Evolutionary conservation across 768 basidiomycete species (phyloP).

Genomic region (Leccinum variicolor): DNA sequence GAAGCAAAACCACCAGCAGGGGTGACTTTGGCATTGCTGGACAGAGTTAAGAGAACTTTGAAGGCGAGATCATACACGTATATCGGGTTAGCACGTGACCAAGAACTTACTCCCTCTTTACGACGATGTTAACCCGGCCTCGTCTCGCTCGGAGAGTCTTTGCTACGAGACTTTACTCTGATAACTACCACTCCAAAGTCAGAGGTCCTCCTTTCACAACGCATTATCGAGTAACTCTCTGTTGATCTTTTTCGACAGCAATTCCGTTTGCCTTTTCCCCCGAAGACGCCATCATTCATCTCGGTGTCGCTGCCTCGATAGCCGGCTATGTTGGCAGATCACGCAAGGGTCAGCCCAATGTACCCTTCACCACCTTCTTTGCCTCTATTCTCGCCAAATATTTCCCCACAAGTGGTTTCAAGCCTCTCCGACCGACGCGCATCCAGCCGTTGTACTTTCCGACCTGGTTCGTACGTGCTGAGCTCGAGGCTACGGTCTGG

Average conservation of each 20-base stretch:
- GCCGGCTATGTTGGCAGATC: constrained; percentile 25
- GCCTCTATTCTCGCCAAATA: constrained; percentile 34
- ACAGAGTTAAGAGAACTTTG: not conserved
- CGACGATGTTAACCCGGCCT: constrained; percentile 18
- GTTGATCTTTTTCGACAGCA: constrained; percentile 32
- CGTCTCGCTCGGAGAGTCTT: constrained; percentile 1
- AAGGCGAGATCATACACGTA: constrained; percentile 26
- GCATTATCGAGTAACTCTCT: not conserved
- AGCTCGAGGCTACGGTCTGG: constrained; percentile 40
- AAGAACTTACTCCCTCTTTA: not conserved
- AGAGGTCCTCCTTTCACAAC: constrained; percentile 30
- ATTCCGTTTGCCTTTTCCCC: constrained; percentile 50
- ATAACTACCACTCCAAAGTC: constrained; percentile 36
- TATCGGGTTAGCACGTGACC: constrained; percentile 27
- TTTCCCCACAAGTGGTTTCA: constrained; percentile 38
- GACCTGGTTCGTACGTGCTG: constrained; percentile 58
- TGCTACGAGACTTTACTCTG: constrained; percentile 16
- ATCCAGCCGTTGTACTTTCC: constrained; percentile 59
- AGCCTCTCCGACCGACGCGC: constrained; percentile 41
- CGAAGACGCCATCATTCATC: constrained; percentile 40
- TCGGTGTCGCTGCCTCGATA: constrained; percentile 35
- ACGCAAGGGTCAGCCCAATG: constrained; percentile 4
- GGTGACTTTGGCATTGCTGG: constrained; percentile 25
- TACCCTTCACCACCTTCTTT: constrained; percentile 23
- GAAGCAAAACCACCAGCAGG: constrained; percentile 28